phyloP scores from a whole-genome alignment of 2,329 filamentous ascomycete genomes.

The Fusarium bactridioides region DNA sequence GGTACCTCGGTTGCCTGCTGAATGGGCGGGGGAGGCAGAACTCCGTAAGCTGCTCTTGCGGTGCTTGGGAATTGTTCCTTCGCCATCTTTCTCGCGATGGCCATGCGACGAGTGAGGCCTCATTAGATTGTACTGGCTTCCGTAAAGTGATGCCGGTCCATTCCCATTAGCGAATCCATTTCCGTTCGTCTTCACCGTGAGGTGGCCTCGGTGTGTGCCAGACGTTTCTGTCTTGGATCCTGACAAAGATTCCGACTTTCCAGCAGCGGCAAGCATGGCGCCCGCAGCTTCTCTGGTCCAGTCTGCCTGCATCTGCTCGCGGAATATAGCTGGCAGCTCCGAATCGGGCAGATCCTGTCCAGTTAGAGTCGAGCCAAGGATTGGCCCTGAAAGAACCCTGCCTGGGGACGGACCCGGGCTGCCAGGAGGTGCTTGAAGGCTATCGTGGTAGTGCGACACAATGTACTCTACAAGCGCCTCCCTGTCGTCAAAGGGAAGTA shows the following conservation, averaged over 20 bases:
- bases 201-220: conserved; percentile 59
- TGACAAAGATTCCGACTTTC: conserved; percentile 76
- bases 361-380: conserved; percentile 60
- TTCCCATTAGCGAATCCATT: conserved; percentile 44
- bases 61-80: conserved; percentile 50
- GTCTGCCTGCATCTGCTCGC: conserved; percentile 77
- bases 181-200: conserved; percentile 61
- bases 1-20: conserved; percentile 56
- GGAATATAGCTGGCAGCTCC: conserved; percentile 72
- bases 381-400: conserved; percentile 68
- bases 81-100: conserved; percentile 44
- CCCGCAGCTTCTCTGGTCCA: conserved; percentile 83
- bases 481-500: conserved; percentile 80
- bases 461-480: conserved; percentile 77
- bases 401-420: conserved; percentile 77
- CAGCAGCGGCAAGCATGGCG: conserved; percentile 71
- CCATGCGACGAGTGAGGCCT: conserved; percentile 57
- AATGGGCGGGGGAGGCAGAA: conserved; percentile 55
- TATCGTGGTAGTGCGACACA: conserved; percentile 72
- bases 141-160: conserved; percentile 55
- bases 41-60: conserved; percentile 65
- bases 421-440: conserved; percentile 67
- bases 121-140: conserved; percentile 57
- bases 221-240: conserved; percentile 75
- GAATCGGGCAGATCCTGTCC: conserved; percentile 51